A percentile compares a stretch with the other conserved stretches of the same genome.
Conservation (phyloP, 139 green algal genomes). For the Chlamydomonas urium region DNA sequence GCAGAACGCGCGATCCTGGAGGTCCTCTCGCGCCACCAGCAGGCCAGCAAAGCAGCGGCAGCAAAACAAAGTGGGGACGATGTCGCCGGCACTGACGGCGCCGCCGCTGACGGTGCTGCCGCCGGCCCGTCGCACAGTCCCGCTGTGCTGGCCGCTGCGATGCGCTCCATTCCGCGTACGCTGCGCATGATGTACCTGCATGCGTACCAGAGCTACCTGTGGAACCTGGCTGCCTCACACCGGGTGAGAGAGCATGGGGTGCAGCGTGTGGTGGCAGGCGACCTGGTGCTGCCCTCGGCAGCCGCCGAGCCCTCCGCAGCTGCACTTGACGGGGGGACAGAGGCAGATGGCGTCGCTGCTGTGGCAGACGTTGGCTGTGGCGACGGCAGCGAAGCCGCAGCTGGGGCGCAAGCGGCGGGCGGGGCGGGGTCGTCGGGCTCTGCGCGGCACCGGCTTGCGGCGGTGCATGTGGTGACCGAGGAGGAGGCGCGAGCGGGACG, state of each 20-base stretch:
- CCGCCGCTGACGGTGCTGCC: no score
- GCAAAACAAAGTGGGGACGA: no score
- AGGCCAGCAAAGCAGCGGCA: no score
- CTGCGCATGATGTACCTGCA: conserved; percentile 91
- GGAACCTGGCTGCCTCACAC: conserved; percentile 72
- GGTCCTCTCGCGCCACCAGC: conserved; percentile 12
- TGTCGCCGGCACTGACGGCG: no score
- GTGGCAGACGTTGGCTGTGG: not conserved
- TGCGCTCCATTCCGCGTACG: conserved; percentile 69
- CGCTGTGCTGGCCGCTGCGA: conserved; percentile 20
- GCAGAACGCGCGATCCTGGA: conserved; percentile 60
- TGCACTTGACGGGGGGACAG: no score
- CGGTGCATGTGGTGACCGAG: conserved; percentile 67
- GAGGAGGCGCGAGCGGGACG: conserved; percentile 52
- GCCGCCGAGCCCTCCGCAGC: no score
- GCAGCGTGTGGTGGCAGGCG: conserved; percentile 55
- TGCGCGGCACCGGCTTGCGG: conserved; percentile 24
- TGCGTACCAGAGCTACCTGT: conserved; percentile 88
- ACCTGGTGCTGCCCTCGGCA: conserved; percentile 60
- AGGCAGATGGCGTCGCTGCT: no score
- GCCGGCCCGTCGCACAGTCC: no score
- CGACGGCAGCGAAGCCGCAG: not conserved
- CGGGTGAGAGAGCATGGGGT: no score
- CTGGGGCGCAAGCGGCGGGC: not conserved
- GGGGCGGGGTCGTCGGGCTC: not conserved